Base-by-base conservation (phyloP, 345 rosid species). In the Eutrema heterophyllum region DNA sequence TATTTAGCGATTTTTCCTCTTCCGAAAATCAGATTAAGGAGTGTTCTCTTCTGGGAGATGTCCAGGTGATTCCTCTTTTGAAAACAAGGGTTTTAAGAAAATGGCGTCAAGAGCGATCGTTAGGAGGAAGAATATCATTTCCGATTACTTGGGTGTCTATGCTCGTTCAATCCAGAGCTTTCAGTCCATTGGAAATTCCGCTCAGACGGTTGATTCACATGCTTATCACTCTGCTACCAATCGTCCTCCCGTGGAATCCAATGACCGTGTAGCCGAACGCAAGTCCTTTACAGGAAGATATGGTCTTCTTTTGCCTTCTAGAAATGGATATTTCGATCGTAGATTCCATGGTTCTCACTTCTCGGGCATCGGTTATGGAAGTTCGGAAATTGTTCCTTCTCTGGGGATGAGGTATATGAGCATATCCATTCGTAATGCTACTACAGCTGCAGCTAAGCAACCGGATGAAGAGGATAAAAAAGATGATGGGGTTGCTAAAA, bases 81-180 rank as follows among this genome's bases (percentile, higher is more conserved):
- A 70, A 44, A 55, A 67, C 44, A 63, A 75, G 29, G 49, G 10
- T 15, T 6, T 69, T 48, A 32, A 39, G 58, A 57, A 57, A 76
- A 91, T 91, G 97, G 90, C 91, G 54, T 84, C 91, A 35, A 86
- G 88, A 81, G 90, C 91, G 68, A 83, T 91, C 32, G 49, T 86
- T 30, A 77, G 88, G 81, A 86, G 90, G 81, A 87, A 59, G 71
- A 76, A 65, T 54, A 15, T 82, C 38, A 36, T 89, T 66, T 83
- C 83, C 6, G 83, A 82, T 83, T 80, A 85, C 77, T 52, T 85
- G 51, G 58, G 62, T 68, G 81, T 67, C 49, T 77, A 83, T 9
- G 44, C 79, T 71, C 81, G 82, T 21, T 68, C 84, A 0, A 58
- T 70, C 52, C 89, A 78, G 64, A 78, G 70, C 54, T 77, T 83